Evolutionary conservation across 805 yeast species (phyloP).

Genomic region (Starmerella bombicola): DNA sequence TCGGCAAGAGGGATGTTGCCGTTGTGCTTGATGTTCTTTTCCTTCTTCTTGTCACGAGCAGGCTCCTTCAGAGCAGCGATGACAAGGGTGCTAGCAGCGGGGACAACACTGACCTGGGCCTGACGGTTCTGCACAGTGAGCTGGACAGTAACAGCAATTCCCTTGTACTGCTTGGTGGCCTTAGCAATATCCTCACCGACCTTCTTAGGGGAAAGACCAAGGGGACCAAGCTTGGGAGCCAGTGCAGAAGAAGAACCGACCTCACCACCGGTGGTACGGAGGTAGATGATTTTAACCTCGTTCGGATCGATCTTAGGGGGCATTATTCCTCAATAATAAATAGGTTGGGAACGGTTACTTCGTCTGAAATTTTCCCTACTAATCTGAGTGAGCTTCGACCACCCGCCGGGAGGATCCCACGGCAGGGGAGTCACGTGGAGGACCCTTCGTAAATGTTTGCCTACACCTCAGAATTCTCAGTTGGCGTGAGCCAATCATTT

Average conservation of each 20-base stretch:
- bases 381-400: slow-evolving; percentile 12
- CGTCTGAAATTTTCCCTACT: slow-evolving; percentile 8
- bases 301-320: slow-evolving; percentile 98
- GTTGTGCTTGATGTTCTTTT: slow-evolving; percentile 97
- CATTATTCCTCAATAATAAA: slow-evolving; percentile 32
- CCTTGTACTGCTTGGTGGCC: slow-evolving; percentile 98
- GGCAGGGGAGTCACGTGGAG: not conserved
- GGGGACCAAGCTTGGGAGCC: slow-evolving; percentile 99
- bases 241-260: slow-evolving; percentile 99
- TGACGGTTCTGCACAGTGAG: slow-evolving; percentile 99
- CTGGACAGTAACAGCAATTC: slow-evolving; percentile 98
- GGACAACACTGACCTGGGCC: slow-evolving; percentile 96
- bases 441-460: not conserved
- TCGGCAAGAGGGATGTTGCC: slow-evolving; percentile 98
- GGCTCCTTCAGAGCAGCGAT: slow-evolving; percentile 99
- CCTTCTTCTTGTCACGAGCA: slow-evolving; percentile 99
- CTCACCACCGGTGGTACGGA: slow-evolving; percentile 99
- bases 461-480: too few species aligned
- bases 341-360: slow-evolving; percentile 1
- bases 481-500: too few species aligned
- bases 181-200: slow-evolving; percentile 99
- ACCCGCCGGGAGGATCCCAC: slow-evolving; percentile 1
- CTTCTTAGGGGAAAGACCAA: slow-evolving; percentile 99
- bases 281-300: slow-evolving; percentile 96
- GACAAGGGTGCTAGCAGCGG: slow-evolving; percentile 97